These are phyloP conservation scores for Epichloe bromicola DNA, from an alignment of 2,329 filamentous ascomycete species.

Conservation along the genomic window DNA sequence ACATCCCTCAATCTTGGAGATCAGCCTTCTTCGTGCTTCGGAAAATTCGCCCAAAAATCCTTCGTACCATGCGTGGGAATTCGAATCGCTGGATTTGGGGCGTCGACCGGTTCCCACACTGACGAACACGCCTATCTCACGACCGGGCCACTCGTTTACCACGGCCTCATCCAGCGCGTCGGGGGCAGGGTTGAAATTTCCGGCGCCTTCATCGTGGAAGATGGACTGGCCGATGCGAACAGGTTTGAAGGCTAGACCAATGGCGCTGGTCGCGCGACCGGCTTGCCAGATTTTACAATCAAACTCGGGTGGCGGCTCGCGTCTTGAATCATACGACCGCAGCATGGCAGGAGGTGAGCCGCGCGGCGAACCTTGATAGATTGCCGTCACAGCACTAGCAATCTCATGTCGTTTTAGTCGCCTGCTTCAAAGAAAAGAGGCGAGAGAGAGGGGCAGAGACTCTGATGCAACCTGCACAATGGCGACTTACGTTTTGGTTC, in stretches of 20 bases:
- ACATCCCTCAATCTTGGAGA: slow-evolving; percentile 89
- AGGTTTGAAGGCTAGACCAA: slow-evolving; percentile 88
- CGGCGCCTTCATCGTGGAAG: slow-evolving; percentile 85
- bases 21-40: slow-evolving; percentile 72
- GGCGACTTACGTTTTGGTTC: slow-evolving; percentile 71
- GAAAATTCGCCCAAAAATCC: slow-evolving; percentile 86
- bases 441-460: neutral
- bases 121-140: slow-evolving; percentile 83
- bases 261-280: slow-evolving; percentile 83
- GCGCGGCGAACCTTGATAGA: slow-evolving; percentile 71
- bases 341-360: slow-evolving; percentile 59
- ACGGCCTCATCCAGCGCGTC: slow-evolving; percentile 80
- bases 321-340: slow-evolving; percentile 88
- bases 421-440: neutral
- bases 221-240: slow-evolving; percentile 86
- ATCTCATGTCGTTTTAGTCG: neutral
- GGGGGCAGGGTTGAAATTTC: slow-evolving; percentile 83
- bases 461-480: no score
- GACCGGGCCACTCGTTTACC: slow-evolving; percentile 86
- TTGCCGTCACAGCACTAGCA: slow-evolving; percentile 69
- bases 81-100: slow-evolving; percentile 50
- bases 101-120: slow-evolving; percentile 91
- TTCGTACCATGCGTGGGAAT: slow-evolving; percentile 79
- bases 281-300: slow-evolving; percentile 97
- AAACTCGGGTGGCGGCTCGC: slow-evolving; percentile 79